Conservation (phyloP, 1,284 basidiomycete genomes). For the Leccinum subrobustum region DNA sequence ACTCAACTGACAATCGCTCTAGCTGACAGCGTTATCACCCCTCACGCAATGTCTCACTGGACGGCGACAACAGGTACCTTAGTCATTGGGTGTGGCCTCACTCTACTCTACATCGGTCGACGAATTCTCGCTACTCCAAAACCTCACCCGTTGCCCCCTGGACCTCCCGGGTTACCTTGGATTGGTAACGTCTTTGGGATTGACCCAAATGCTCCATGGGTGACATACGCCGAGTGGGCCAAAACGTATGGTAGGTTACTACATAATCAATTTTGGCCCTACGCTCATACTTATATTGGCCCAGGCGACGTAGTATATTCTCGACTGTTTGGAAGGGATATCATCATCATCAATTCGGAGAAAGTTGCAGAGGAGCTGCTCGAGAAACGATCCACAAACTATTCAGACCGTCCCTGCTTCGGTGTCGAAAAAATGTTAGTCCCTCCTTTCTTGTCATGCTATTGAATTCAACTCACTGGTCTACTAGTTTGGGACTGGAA, state of each 20-base stretch:
- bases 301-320: background rate
- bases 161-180: conserved; percentile 12
- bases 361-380: conserved; percentile 3
- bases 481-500: background rate
- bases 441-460: background rate
- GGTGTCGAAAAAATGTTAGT: background rate
- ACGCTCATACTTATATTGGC: background rate
- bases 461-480: background rate
- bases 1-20: too few relatives aligned
- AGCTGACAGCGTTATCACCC: too few relatives aligned
- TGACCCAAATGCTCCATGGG: conserved; percentile 4
- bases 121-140: background rate
- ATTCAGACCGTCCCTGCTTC: conserved; percentile 7
- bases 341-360: background rate
- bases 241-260: conserved; percentile 13
- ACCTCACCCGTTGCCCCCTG: conserved; percentile 4
- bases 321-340: background rate
- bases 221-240: conserved; percentile 11
- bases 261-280: too few relatives aligned
- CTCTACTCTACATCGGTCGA: background rate
- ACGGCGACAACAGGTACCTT: too few relatives aligned
- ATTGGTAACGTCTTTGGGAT: conserved; percentile 8
- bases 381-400: conserved; percentile 6
- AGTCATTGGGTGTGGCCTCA: too few relatives aligned
- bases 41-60: too few relatives aligned